phyloP scores from a whole-genome alignment of 176 grass and related monocot species.

The Bonia amplexicaulis region DNA sequence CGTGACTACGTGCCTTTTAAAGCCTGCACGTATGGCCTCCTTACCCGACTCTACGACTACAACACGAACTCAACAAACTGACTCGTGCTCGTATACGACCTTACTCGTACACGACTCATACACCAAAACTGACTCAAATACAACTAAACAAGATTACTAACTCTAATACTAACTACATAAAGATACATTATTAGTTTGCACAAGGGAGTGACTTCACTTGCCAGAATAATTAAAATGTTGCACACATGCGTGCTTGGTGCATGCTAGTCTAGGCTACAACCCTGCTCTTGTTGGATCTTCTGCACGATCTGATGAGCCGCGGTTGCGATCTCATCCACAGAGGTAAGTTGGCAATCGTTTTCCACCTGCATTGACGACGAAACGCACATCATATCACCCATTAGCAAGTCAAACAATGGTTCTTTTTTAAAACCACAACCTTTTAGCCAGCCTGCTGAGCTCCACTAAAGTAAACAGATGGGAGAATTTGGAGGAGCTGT shows the following conservation, averaged over 20 bases:
- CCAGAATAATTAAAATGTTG: conserved; percentile 7
- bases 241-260: background rate
- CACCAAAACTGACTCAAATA: no score
- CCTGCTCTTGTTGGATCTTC: conserved; percentile 54
- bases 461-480: conserved; percentile 23
- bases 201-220: conserved; percentile 1
- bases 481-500: conserved; percentile 25
- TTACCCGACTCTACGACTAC: no score
- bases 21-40: no score
- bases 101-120: no score
- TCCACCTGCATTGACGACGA: conserved; percentile 47
- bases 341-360: conserved; percentile 64
- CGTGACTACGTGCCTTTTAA: no score
- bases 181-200: conserved; percentile 38
- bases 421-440: background rate
- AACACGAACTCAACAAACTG: no score
- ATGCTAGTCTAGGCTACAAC: conserved; percentile 20
- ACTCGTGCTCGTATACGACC: no score
- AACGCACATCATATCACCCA: background rate
- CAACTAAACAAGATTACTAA: no score
- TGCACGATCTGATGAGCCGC: conserved; percentile 61
- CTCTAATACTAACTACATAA: background rate
- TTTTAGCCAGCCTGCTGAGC: conserved; percentile 20
- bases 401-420: background rate
- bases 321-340: conserved; percentile 73